Conservation (phyloP, 441 rosid species). For the Mallotus japonicus region DNA sequence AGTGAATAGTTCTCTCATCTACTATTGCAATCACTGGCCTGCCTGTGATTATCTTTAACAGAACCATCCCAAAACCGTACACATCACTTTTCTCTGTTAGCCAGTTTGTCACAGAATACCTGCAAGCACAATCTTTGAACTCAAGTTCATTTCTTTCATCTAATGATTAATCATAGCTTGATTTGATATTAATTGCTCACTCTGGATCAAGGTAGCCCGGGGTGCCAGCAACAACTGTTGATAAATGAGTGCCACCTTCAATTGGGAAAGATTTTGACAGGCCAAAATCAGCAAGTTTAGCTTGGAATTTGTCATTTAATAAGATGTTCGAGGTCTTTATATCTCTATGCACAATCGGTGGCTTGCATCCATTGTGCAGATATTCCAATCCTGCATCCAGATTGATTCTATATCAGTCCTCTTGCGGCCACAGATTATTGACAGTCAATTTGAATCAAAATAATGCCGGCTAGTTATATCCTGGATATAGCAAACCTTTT, state of each 20-base stretch:
- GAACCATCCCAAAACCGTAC: slow-evolving; percentile 54
- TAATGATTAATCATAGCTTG: too few relatives aligned
- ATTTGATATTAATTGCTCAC: slow-evolving; percentile 24
- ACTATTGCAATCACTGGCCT: slow-evolving; percentile 27
- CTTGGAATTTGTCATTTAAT: slow-evolving; percentile 32
- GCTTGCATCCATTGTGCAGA: slow-evolving; percentile 39
- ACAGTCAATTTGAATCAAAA: background rate
- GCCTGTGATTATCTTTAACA: slow-evolving; percentile 49
- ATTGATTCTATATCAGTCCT: background rate
- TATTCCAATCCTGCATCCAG: slow-evolving; percentile 36
- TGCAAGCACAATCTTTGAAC: background rate
- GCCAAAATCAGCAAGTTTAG: slow-evolving; percentile 46
- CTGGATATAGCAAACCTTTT: slow-evolving; percentile 20
- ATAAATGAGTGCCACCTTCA: slow-evolving; percentile 28
- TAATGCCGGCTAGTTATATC: background rate
- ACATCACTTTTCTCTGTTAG: slow-evolving; percentile 50
- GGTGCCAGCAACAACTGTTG: slow-evolving; percentile 37
- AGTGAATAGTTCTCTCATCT: slow-evolving; percentile 29
- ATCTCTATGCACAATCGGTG: slow-evolving; percentile 44
- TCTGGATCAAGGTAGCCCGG: slow-evolving; percentile 46
- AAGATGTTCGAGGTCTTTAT: slow-evolving; percentile 46
- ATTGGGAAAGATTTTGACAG: slow-evolving; percentile 27
- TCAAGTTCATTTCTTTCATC: background rate
- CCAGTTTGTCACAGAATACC: slow-evolving; percentile 13
- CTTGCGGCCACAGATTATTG: too few relatives aligned